Conservation (phyloP, 208 protist genomes). For the Acanthamoeba royreba region DNA sequence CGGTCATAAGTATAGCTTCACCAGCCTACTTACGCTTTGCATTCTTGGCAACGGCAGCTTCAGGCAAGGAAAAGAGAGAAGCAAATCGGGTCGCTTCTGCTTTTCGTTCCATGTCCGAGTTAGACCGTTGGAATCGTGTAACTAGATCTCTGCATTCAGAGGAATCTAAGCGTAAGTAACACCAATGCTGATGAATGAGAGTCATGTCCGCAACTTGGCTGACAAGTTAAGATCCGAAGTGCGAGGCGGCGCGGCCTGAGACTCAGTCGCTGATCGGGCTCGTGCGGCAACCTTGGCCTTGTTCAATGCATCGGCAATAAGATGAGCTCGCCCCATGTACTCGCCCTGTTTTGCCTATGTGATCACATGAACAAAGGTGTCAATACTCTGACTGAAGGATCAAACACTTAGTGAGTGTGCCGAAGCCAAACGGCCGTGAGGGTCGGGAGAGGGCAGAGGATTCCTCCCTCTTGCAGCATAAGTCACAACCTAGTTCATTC, state of each 20-base stretch:
- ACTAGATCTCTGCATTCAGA: no score
- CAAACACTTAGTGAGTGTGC: not conserved
- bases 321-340: not conserved
- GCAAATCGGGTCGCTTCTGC: not conserved
- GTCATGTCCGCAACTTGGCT: not conserved
- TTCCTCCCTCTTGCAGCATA: no score
- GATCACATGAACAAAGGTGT: not conserved
- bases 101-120: not conserved
- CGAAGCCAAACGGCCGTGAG: no score
- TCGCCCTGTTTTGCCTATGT: not conserved
- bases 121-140: not conserved
- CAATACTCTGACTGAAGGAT: not conserved
- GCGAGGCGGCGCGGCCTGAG: not conserved
- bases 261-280: no score
- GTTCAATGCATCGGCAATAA: not conserved
- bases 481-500: no score
- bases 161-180: not conserved
- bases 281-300: not conserved
- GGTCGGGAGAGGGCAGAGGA: no score
- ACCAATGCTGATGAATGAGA: no score
- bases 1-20: no score
- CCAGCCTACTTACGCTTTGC: not conserved
- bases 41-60: not conserved
- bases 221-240: not conserved
- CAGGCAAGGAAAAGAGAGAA: not conserved